Conservation (phyloP, 331 rosid species). For the Quercus lobata region DNA sequence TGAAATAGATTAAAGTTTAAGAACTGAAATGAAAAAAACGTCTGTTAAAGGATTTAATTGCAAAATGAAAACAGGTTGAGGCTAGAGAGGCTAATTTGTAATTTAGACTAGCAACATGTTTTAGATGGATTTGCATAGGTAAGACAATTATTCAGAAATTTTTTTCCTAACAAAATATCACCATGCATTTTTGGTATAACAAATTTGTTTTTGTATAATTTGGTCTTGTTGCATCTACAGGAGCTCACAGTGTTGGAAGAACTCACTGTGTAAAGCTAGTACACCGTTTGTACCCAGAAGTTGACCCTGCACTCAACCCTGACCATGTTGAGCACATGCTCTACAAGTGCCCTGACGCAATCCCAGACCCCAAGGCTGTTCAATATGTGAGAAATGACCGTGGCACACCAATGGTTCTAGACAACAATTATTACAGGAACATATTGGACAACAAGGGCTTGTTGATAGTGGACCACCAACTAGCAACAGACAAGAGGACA, state of each 20-base stretch:
- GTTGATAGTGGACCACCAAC: slow-evolving; percentile 74
- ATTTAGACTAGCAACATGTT: too few relatives aligned
- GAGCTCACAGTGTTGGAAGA: slow-evolving; percentile 95
- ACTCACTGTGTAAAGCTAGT: slow-evolving; percentile 96
- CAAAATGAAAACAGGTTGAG: too few relatives aligned
- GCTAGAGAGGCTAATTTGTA: too few relatives aligned
- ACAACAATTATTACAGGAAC: slow-evolving; percentile 95
- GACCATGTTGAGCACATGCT: slow-evolving; percentile 86
- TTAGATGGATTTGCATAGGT: too few relatives aligned
- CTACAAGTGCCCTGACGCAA: slow-evolving; percentile 85
- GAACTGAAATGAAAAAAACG: too few relatives aligned
- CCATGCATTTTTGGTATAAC: too few relatives aligned
- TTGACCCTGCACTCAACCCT: slow-evolving; percentile 74
- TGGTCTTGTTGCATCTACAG: slow-evolving; percentile 30
- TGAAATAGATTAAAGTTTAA: too few relatives aligned
- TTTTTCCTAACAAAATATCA: too few relatives aligned
- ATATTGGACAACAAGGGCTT: slow-evolving; percentile 92
- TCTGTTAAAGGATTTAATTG: too few relatives aligned
- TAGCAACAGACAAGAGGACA: slow-evolving; percentile 84
- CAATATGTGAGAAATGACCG: slow-evolving; percentile 96
- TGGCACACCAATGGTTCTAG: slow-evolving; percentile 89
- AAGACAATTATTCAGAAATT: too few relatives aligned
- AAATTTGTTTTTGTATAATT: background rate
- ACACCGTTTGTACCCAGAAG: slow-evolving; percentile 94
- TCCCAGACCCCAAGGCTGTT: slow-evolving; percentile 96